Evolutionary conservation across 345 rosid species (phyloP).

Genomic region (Syzygium jambos): DNA sequence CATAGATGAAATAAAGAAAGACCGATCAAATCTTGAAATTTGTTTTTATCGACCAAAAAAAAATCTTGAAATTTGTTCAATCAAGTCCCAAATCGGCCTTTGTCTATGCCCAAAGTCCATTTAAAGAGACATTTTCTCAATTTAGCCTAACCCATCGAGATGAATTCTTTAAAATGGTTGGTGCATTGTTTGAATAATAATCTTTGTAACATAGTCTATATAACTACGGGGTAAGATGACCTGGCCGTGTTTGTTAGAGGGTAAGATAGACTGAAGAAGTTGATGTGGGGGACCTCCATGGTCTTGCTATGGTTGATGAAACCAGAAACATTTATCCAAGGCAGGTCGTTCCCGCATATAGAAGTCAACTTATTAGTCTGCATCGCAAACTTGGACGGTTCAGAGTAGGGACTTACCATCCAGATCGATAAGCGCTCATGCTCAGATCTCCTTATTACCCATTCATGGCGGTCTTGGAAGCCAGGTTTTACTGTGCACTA

Average conservation of each 20-base stretch:
- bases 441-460: background rate
- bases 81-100: too few relatives aligned
- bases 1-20: too few relatives aligned
- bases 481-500: too few relatives aligned
- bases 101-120: too few relatives aligned
- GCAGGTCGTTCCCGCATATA: background rate
- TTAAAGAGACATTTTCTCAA: background rate
- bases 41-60: too few relatives aligned
- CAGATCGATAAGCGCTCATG: background rate
- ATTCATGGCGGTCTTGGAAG: background rate
- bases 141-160: background rate
- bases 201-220: background rate
- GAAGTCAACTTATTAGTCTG: background rate
- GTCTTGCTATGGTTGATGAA: background rate
- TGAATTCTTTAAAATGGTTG: background rate
- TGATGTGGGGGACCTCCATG: background rate
- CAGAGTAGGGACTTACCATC: background rate
- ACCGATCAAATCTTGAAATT: too few relatives aligned
- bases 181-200: background rate
- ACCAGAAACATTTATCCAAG: background rate
- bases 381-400: background rate
- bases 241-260: background rate
- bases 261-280: background rate
- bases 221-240: background rate
- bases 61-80: too few relatives aligned